phyloP scores from a whole-genome alignment of 1,284 basidiomycete genomes.

The Pseudozyma hubeiensis region DNA sequence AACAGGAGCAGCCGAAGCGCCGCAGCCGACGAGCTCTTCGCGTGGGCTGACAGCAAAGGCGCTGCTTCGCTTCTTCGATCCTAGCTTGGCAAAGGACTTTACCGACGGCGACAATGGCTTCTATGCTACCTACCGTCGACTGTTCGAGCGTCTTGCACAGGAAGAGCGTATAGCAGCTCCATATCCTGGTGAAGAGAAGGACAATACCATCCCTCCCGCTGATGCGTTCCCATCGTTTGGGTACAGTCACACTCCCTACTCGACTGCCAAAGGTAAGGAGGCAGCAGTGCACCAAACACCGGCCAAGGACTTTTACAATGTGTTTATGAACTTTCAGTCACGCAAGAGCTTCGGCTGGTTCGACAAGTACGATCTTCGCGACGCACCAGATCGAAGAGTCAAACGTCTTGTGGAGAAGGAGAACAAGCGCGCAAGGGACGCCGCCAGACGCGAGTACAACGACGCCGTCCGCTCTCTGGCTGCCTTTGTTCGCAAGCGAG shows the following conservation, averaged over 20 bases:
- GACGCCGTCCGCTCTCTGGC: constrained; percentile 82
- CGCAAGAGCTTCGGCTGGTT: constrained; percentile 90
- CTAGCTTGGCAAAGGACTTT: constrained; percentile 77
- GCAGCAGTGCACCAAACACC: constrained; percentile 46
- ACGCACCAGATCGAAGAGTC: constrained; percentile 87
- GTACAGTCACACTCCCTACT: constrained; percentile 80
- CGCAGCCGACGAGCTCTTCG: constrained; percentile 75
- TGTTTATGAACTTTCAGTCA: constrained; percentile 88
- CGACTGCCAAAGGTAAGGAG: constrained; percentile 56
- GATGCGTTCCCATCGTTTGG: constrained; percentile 82
- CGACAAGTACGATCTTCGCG: constrained; percentile 83
- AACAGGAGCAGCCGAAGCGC: constrained; percentile 72
- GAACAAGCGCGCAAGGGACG: constrained; percentile 90
- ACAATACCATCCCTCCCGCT: constrained; percentile 48
- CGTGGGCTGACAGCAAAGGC: constrained; percentile 84
- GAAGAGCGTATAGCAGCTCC: constrained; percentile 78
- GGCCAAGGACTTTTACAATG: constrained; percentile 78
- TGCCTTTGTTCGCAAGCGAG: constrained; percentile 88
- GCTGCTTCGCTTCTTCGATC: constrained; percentile 85
- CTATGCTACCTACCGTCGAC: constrained; percentile 87
- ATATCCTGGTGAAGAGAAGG: constrained; percentile 69
- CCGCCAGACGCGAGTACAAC: constrained; percentile 90
- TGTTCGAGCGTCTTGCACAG: constrained; percentile 84
- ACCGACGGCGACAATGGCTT: constrained; percentile 75
- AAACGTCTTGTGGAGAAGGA: constrained; percentile 91